Evolutionary conservation across 2,329 filamentous ascomycete genomes (phyloP).

Genomic region (Fusarium sp.): DNA sequence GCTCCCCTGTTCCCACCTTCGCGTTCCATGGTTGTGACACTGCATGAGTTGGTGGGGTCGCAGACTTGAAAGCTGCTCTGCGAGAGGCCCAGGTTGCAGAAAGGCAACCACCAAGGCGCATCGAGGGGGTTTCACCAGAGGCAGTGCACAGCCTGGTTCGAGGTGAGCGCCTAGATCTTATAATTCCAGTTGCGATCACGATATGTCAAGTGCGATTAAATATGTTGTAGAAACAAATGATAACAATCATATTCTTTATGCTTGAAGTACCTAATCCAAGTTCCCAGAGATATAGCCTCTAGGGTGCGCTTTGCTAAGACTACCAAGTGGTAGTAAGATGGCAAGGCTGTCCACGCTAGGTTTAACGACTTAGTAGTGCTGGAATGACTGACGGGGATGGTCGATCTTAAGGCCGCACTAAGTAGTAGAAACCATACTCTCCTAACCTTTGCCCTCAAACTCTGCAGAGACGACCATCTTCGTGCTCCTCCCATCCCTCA

Average conservation of each 20-base stretch:
- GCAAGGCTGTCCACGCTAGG: not conserved
- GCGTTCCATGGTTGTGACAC: not conserved
- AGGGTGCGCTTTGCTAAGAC: not conserved
- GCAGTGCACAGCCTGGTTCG: not conserved
- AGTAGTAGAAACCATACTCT: not conserved
- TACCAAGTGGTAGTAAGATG: not conserved
- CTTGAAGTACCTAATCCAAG: not conserved
- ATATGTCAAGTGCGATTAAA: not conserved
- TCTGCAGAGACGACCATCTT: constrained; percentile 41
- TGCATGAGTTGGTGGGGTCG: not conserved
- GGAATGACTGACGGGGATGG: too few species aligned
- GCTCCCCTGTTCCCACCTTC: not conserved
- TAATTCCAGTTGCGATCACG: not conserved
- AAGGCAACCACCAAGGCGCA: not conserved
- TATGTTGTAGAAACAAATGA: not conserved
- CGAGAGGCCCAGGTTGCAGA: not conserved
- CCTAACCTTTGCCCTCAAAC: not conserved
- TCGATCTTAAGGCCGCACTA: too few species aligned
- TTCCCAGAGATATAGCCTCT: not conserved
- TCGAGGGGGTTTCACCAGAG: not conserved
- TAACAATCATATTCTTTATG: not conserved
- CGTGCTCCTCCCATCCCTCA: constrained; percentile 49
- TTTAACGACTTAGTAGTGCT: not conserved
- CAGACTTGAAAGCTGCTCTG: not conserved
- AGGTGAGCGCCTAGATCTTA: not conserved